Base-by-base conservation (phyloP, 352 stramenopile genomes). In the Lagenidium sp. region DNA sequence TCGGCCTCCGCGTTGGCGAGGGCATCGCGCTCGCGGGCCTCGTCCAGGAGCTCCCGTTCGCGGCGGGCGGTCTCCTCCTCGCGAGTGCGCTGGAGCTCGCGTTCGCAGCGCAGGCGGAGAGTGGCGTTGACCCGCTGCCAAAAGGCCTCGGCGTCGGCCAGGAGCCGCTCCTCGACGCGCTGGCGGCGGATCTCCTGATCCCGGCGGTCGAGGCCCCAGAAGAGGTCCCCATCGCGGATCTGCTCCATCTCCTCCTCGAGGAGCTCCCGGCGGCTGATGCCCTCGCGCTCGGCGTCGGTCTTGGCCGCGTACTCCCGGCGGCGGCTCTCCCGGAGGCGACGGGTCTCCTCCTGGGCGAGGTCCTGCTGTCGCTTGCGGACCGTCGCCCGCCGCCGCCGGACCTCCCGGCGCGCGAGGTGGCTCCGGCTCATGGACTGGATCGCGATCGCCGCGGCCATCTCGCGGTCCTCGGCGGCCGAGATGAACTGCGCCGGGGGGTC, bases 401-500 rank as follows among this genome's bases (percentile, higher is more conserved):
- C 44, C 0, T 53, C 48, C 2, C 57, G 53, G 1, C 62, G 60
- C 7, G 64, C 66, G 4, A 60, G 30, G 15, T 68, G 61, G n/a
- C 64, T 66, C 1, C 72, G 61, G 6, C 64, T 63, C 13, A 85
- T 47, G 19, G 61, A 69, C 47, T 85, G 72, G 25, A 81, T 81
- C 11, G 59, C 63, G 44, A 75, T 79, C 6, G 64, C 66, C 10
- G 71, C 71, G 22, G 59, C 57, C 39, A 74, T 65, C 15, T 68
- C 57, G 10, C 55, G 59, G 51, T 75, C 63, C 26, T 81, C 64
- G 3, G 45, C 36, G 4, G 58, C 56, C 3, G 61, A 57, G 15
- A 69, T 60, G n/a, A 63, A 67, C 21, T 55, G 26, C 7, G 48
- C 50, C 6, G 72, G 62, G 0, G 62, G 50, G 26, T 81, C 66